Base-by-base conservation (phyloP, 352 stramenopile genomes). In the Phytophthora constricta region DNA sequence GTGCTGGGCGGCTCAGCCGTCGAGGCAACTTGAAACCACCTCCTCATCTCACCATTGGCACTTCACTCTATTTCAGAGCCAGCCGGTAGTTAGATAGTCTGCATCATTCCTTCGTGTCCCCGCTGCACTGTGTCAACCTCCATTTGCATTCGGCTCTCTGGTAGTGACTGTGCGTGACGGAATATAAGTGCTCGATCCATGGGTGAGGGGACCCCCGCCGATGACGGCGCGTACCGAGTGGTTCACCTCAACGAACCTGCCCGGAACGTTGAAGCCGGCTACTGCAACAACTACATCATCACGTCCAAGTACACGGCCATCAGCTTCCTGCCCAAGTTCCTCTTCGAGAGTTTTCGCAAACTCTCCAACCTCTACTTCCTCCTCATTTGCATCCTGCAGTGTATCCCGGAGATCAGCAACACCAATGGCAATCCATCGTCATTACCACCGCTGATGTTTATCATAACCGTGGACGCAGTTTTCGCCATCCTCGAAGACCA, bases 361-460 rank as follows among this genome's bases (percentile, higher is more conserved):
- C 80, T 97, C 37, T 93, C 93, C 27, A 98, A 98, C 39, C 68
- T 97, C 43, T 98, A 98, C 76, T 98, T 98, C 67, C 77, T 98
- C 19, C 41, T 95, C 51, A 92, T 98, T 62, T 95, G 87, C 26
- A 91, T 90, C 26, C 70, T 95, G 51, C 89, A 97, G 49, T 91
- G 81, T 39, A 93, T 98, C 63, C 88, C 88, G 22, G 58, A 82
- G 28, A 97, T 98, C 76, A 97, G 87, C 57, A 98, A 98, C 75
- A 98, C 93, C 9, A 80, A 80, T 33, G 86, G 87, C 11, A 81
- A 93, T 31, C 91, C 93, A 8, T 93, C 92, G 2, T 97, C 92
- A 23, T 67, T 97, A n/a, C 80, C 87, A 1, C 89, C 94, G 20
- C 78, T 98, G 20, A 58, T 91, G 22, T 97, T 97, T 41, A 97